phyloP scores from a whole-genome alignment of 192 early-diverging fungal genomes.

The Neocallimastix lanati region DNA sequence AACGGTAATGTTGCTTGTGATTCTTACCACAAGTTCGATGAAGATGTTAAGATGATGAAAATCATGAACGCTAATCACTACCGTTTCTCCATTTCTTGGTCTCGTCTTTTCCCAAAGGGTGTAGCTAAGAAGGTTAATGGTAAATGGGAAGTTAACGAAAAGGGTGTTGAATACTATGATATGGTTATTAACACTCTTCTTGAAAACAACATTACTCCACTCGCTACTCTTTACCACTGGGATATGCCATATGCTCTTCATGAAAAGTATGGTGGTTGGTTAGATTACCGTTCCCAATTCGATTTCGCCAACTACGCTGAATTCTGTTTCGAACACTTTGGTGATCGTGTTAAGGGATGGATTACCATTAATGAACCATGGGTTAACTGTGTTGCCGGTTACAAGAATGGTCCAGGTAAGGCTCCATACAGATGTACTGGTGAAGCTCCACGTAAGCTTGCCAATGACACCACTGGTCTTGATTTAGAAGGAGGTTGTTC shows the following conservation, averaged over 20 bases:
- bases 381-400: conserved; percentile 7
- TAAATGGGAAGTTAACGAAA: conserved; percentile 12
- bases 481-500: conserved; percentile 1
- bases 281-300: conserved; percentile 8
- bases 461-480: neutral
- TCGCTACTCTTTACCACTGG: conserved; percentile 18
- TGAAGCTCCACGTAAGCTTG: neutral
- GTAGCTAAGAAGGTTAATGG: neutral
- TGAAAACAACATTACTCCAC: neutral
- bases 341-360: conserved; percentile 21
- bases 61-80: conserved; percentile 12
- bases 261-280: conserved; percentile 9
- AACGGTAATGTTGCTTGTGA: conserved; percentile 14
- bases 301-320: conserved; percentile 19
- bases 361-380: conserved; percentile 22
- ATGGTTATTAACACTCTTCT: neutral
- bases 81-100: conserved; percentile 22
- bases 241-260: conserved; percentile 13
- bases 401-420: neutral
- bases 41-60: conserved; percentile 14
- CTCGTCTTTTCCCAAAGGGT: conserved; percentile 17
- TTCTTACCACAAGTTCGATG: conserved; percentile 11
- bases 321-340: conserved; percentile 15
- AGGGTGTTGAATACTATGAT: conserved; percentile 19
- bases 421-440: neutral